Conservation (phyloP, 2,329 filamentous ascomycete species). For the Aspergillaceae sp. region DNA sequence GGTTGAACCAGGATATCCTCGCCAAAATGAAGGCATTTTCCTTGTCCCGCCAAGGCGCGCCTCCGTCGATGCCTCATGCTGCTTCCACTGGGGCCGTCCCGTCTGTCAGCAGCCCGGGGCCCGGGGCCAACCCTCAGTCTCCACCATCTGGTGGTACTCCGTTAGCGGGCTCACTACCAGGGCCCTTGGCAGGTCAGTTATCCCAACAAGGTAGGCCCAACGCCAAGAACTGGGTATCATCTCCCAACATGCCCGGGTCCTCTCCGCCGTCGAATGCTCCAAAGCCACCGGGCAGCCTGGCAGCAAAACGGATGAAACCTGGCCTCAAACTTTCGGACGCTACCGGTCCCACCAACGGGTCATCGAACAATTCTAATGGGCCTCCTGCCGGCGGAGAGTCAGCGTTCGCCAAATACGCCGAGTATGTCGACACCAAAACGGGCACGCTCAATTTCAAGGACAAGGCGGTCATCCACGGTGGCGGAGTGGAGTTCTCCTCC, state of each 20-base stretch:
- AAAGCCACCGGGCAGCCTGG: constrained; percentile 37
- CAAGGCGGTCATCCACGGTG: constrained; percentile 79
- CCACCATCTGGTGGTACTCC: constrained; percentile 10
- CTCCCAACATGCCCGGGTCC: constrained; percentile 11
- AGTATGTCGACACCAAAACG: constrained; percentile 85
- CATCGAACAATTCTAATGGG: constrained; percentile 15
- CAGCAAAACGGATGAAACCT: constrained; percentile 41
- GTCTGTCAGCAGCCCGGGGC: constrained; percentile 2
- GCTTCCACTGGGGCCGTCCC: constrained; percentile 29
- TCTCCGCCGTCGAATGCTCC: constrained; percentile 27
- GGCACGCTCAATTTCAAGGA: constrained; percentile 89
- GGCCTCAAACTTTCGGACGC: constrained; percentile 43
- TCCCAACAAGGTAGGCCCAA: constrained; percentile 18
- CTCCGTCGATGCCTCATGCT: constrained; percentile 26
- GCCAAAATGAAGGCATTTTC: constrained; percentile 64
- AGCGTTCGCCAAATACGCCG: constrained; percentile 59
- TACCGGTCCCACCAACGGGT: constrained; percentile 37
- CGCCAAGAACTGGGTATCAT: constrained; percentile 26
- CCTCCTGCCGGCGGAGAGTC: constrained; percentile 25
- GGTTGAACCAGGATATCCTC: constrained; percentile 55
- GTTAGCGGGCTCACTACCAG: constrained; percentile 10
- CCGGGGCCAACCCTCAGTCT: constrained; percentile 5
- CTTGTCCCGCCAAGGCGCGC: constrained; percentile 54
- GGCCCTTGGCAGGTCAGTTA: constrained; percentile 21
- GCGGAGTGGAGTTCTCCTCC: constrained; percentile 85